phyloP scores from a whole-genome alignment of 495 filamentous ascomycete genomes.

The Penicillium verhagenii region DNA sequence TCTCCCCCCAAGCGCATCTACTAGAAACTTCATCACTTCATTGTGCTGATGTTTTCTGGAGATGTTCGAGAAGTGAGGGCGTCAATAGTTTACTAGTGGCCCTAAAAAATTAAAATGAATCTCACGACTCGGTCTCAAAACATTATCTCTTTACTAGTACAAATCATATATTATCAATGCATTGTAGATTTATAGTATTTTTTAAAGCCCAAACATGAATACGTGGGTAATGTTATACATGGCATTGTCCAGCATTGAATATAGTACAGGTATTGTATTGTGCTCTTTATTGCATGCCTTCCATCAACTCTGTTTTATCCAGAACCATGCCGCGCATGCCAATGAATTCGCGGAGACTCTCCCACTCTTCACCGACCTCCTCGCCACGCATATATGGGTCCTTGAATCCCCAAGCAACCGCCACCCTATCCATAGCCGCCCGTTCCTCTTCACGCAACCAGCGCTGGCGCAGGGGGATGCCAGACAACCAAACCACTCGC shows the following conservation, averaged over 20 bases:
- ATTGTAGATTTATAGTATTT: too few species aligned
- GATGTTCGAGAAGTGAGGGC: slow-evolving; percentile 30
- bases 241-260: not conserved
- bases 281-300: slow-evolving; percentile 70
- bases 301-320: slow-evolving; percentile 83
- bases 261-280: slow-evolving; percentile 7
- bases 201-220: too few species aligned
- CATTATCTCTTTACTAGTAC: not conserved
- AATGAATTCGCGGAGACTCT: slow-evolving; percentile 75
- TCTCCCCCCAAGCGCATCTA: slow-evolving; percentile 94
- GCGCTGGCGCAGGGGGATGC: slow-evolving; percentile 75
- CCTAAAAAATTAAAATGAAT: slow-evolving; percentile 37
- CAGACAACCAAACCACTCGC: slow-evolving; percentile 80
- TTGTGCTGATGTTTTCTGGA: slow-evolving; percentile 28
- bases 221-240: not conserved
- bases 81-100: slow-evolving; percentile 35
- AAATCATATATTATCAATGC: too few species aligned
- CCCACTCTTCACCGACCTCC: slow-evolving; percentile 89
- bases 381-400: slow-evolving; percentile 77
- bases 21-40: slow-evolving; percentile 56
- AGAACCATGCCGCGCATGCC: slow-evolving; percentile 81
- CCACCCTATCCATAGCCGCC: slow-evolving; percentile 82
- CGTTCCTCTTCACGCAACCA: slow-evolving; percentile 93
- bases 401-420: slow-evolving; percentile 85
- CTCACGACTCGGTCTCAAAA: slow-evolving; percentile 32